Base-by-base conservation (phyloP, 768 basidiomycete genomes). In the Gymnopilus junonius region DNA sequence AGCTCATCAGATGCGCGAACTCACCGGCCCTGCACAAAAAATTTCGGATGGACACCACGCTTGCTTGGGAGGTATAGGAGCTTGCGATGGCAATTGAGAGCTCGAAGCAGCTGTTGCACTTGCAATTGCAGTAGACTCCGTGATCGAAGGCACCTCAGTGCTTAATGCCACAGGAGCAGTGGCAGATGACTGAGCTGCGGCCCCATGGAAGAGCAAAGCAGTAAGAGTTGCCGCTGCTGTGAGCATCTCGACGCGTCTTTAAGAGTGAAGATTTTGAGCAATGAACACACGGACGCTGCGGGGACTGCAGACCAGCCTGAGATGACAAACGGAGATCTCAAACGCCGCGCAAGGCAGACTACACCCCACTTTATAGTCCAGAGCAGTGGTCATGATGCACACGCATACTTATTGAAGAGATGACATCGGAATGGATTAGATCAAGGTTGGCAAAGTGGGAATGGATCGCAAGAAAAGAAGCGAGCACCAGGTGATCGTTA, bases 11-110 rank as follows among this genome's bases (percentile, higher is more conserved):
- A 62, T 40, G 58, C 43, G 3, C 29, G 23, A 27, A 80, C 88
- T 63, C 70, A 93, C 93, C 25, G 82, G 58, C 35, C 94, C 94
- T 2, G 92, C 82, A 71, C 93, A 95, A 76, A 93, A 95, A 57
- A 95, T 93, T 56, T 90, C 75, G 48, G 82, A 82, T 34, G 80
- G 79, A 70, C 93, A 94, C 93, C 93, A 94, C 45, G 81, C 74
- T 76, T 94, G 93, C 42, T 75, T 79, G 0, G 91, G 89, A 17
- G 92, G 90, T 15, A 88, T 66, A 6, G 85, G 74, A 23, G 74
- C 83, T 67, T 92, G 90, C 0, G 90, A 87, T 15, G 92, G 90
- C 39, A 93, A 71, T n/a, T 76, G 62, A 20, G 82, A 74, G 39
- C 77, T 76, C 32, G 86, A 75, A 14, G 89, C 66, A 0, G 77